Evolutionary conservation across 2,329 filamentous ascomycete species (phyloP).

Genomic region (Alternaria rosae): DNA sequence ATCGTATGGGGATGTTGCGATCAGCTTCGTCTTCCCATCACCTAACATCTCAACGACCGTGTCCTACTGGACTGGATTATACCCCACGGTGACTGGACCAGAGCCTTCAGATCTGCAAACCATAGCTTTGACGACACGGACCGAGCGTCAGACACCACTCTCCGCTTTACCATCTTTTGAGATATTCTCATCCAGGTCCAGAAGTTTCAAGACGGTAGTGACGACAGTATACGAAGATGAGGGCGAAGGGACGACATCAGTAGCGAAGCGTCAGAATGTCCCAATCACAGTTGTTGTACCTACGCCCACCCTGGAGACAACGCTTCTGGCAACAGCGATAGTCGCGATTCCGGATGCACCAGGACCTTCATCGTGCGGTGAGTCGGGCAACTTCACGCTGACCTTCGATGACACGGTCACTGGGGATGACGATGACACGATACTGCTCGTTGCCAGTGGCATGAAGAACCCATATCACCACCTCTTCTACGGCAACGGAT

Average conservation of each 20-base stretch:
- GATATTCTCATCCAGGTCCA: constrained; percentile 19
- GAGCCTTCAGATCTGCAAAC: constrained; percentile 33
- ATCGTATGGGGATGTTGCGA: constrained; percentile 28
- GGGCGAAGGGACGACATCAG: not conserved
- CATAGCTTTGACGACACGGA: constrained; percentile 32
- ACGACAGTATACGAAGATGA: constrained; percentile 12
- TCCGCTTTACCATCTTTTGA: constrained; percentile 29
- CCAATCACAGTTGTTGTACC: not conserved
- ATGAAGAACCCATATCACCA: constrained; percentile 60
- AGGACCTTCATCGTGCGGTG: constrained; percentile 49
- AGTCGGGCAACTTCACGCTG: constrained; percentile 55
- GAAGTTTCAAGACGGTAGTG: constrained; percentile 22
- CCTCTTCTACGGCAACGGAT: constrained; percentile 60
- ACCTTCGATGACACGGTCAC: constrained; percentile 38
- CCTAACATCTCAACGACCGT: constrained; percentile 39
- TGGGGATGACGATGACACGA: constrained; percentile 30
- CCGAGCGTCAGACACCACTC: constrained; percentile 27
- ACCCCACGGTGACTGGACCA: constrained; percentile 37
- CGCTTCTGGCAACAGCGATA: not conserved
- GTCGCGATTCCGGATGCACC: constrained; percentile 9
- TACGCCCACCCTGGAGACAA: not conserved
- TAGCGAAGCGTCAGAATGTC: constrained; percentile 5
- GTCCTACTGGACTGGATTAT: constrained; percentile 44
- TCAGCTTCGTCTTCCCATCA: constrained; percentile 42
- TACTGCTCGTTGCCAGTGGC: constrained; percentile 48